Base-by-base conservation (phyloP, 345 rosid species). In the Aethionema arabicum region DNA sequence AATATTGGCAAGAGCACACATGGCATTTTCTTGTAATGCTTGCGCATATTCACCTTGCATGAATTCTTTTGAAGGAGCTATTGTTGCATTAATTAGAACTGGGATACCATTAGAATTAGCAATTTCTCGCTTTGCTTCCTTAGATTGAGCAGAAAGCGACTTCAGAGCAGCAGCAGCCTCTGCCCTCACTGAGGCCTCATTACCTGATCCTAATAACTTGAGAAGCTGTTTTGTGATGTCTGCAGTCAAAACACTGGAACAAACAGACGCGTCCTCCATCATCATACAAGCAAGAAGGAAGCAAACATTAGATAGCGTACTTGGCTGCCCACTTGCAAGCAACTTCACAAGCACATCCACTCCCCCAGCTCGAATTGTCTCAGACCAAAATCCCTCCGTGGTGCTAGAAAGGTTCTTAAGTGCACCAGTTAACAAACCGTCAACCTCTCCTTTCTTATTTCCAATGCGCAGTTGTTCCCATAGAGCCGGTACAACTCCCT, bases 1-100 rank as follows among this genome's bases (percentile, higher is more conserved):
- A 54, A 95, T 95, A 70, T 86, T 86, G 41, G 99, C 99, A 32
- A 95, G 93, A 63, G 99, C 98, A 74, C 99, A 90, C 99, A 95
- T 95, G 49, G 99, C 99, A 77, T 95, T 80, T 82, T 95, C 99
- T 78, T 95, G 98, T 76, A 95, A 68, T 40, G 98, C 96, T 77
- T 95, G 99, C 40, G 95, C 99, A 73, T 81, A 63, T 79, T 95
- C 99, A 32, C 99, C 99, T 78, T 90, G 98, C 99, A 95, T 95
- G 71, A 88, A 95, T 76, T 95, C 98, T 81, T 95, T 95, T 0
- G 98, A 95, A 15, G 99, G 98, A 76, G 99, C 96, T 67, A 95
- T 95, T 59, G 99, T 95, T 47, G 98, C 99, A 73, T 86, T 95
- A 65, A 95, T 95, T 51, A 95, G 74, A 54, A 81, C 82, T 33